These are phyloP conservation scores for Carex littledalei DNA, from an alignment of 176 grass and related monocot species.

Conservation along the genomic window DNA sequence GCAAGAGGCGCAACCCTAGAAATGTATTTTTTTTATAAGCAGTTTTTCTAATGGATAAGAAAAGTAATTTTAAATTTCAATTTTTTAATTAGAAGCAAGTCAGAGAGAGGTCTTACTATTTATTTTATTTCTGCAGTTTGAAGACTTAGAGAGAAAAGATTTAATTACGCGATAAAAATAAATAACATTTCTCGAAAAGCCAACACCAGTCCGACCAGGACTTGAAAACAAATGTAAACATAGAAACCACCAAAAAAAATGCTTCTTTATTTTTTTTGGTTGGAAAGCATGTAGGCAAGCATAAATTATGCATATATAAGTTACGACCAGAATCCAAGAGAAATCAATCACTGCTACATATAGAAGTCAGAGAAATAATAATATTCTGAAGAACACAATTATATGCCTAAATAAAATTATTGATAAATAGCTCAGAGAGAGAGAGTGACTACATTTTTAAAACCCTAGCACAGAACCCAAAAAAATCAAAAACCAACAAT, in stretches of 20 bases:
- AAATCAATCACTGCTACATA: background rate
- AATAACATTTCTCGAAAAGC: background rate
- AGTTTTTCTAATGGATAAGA: background rate
- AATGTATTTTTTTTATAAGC: background rate
- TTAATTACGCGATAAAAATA: background rate
- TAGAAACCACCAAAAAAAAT: too few species aligned
- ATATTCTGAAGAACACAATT: constrained; percentile 18
- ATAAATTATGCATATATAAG: background rate
- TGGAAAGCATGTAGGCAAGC: background rate
- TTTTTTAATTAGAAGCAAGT: background rate
- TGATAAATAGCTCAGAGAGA: constrained; percentile 1
- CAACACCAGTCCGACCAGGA: background rate
- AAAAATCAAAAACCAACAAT: constrained; percentile 14
- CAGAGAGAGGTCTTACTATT: background rate
- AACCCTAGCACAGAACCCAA: constrained; percentile 19
- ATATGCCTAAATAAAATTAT: constrained; percentile 26
- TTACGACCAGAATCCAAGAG: background rate
- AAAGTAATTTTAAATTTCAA: background rate
- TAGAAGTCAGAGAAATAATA: constrained; percentile 14
- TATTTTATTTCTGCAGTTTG: background rate
- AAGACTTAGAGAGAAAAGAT: background rate
- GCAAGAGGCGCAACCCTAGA: background rate
- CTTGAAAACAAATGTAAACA: background rate
- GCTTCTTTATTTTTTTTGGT: background rate
- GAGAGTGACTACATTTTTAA: constrained; percentile 19